Conservation (phyloP, 306 rosid species). For the Adenanthera pavonina region DNA sequence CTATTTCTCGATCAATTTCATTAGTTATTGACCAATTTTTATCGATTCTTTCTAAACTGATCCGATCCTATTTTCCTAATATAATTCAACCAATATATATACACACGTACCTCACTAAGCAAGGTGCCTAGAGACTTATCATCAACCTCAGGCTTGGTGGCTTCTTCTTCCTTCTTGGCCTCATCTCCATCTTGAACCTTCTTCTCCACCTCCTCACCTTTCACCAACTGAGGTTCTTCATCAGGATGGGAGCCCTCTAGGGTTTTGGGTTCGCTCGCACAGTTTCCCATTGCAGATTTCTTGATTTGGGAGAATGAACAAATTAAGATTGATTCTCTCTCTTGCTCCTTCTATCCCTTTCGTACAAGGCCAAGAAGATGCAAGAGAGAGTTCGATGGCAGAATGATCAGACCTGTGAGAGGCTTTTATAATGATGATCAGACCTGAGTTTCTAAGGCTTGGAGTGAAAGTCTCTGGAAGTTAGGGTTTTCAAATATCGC, state of each 20-base stretch:
- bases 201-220: not conserved
- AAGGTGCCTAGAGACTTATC: not conserved
- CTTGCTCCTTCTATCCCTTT: not conserved
- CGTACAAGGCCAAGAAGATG: not conserved
- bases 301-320: not conserved
- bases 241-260: not conserved
- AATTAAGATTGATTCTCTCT: not conserved
- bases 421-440: not conserved
- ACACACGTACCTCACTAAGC: not conserved
- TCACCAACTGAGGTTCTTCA: not conserved
- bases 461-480: not conserved
- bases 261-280: conserved; percentile 7
- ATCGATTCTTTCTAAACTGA: too few species aligned
- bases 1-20: too few species aligned
- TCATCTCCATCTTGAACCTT: not conserved
- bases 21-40: too few species aligned
- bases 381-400: not conserved
- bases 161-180: not conserved
- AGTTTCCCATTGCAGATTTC: conserved; percentile 5
- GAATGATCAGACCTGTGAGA: not conserved
- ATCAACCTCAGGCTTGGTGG: not conserved
- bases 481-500: not conserved
- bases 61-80: not conserved
- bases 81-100: not conserved
- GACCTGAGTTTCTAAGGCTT: not conserved